Base-by-base conservation (phyloP, 176 grass and related monocot species). In the sorghum (Sorghum bicolor) region DNA sequence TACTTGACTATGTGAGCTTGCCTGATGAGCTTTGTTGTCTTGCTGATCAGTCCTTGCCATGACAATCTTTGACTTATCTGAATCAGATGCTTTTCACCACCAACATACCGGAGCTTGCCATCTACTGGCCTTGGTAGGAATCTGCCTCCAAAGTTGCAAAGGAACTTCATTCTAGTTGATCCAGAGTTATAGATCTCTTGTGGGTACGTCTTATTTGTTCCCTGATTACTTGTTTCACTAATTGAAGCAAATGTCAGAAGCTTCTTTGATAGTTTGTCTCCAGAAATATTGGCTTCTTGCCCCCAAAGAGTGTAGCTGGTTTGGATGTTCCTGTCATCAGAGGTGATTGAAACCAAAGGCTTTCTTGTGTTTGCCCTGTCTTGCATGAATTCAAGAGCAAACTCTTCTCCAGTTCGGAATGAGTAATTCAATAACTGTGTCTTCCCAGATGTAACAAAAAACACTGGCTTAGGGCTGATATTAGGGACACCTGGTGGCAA, bases 361-460 rank as follows among this genome's bases (percentile, higher is more conserved):
- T 65, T 86, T 20, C 64, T 47, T 34, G 75, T 72, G 83, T 48
- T 70, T 66, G 53, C 29, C 53, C 83, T 84, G 50, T 94, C 86
- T 84, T 88, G 88, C 74, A 94, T 84, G 64, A 94, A 91, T 71
- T 89, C 83, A 30, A 94, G 39, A n/a, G 80, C 61, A 64, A 94
- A 94, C 74, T 91, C 89, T 85, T 94, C 92, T 1, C 92, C 92
- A 29, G 92, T 94, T 80, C 86, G 89, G 76, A 94, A 89, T 16
- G 89, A 94, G 76, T 94, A 94, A 64, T 94, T 94, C 74, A 94
- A 55, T 25, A 84, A 70, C 40, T 87, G 83, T 50, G 48, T 85
- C 67, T 31, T 26, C 19, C 75, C 64, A 75, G 61, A 80, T 13
- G 74, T 38, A 39, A 88, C 69, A 83, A 83, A 86, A 82, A 80